These are phyloP conservation scores for Phytophthora tentaculata DNA, from an alignment of 352 stramenopile species.

Conservation along the genomic window DNA sequence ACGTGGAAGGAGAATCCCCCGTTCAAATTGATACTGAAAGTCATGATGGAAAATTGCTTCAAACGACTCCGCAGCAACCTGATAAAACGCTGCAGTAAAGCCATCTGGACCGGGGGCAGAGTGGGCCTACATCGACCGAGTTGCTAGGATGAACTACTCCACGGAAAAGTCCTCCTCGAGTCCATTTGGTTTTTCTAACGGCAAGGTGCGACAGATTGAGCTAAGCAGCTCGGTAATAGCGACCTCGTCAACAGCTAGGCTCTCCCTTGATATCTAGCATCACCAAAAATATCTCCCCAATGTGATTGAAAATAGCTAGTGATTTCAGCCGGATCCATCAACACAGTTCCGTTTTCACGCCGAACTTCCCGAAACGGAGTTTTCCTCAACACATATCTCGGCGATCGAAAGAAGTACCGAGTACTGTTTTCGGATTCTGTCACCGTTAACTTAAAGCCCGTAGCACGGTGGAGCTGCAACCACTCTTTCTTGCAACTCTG, in stretches of 20 bases:
- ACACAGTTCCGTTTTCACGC: background rate
- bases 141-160: background rate
- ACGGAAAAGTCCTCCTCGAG: background rate
- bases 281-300: slow-evolving; percentile 15
- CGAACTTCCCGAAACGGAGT: slow-evolving; percentile 4
- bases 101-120: slow-evolving; percentile 6
- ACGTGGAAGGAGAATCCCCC: background rate
- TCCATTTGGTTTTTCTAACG: background rate
- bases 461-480: background rate
- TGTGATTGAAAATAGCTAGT: background rate
- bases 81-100: slow-evolving; percentile 6
- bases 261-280: background rate
- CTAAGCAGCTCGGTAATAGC: background rate
- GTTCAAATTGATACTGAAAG: slow-evolving; percentile 7
- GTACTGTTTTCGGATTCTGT: slow-evolving; percentile 3
- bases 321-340: background rate
- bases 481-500: background rate
- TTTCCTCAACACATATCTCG: background rate
- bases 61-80: background rate
- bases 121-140: too few relatives aligned
- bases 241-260: background rate
- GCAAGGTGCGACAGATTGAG: too few relatives aligned
- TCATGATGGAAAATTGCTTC: background rate
- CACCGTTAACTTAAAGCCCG: slow-evolving; percentile 1
- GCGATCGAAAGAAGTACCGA: slow-evolving; percentile 10